These are phyloP conservation scores for Trypanosoma brucei DNA, from an alignment of 208 protist genomes.

Conservation along the genomic window DNA sequence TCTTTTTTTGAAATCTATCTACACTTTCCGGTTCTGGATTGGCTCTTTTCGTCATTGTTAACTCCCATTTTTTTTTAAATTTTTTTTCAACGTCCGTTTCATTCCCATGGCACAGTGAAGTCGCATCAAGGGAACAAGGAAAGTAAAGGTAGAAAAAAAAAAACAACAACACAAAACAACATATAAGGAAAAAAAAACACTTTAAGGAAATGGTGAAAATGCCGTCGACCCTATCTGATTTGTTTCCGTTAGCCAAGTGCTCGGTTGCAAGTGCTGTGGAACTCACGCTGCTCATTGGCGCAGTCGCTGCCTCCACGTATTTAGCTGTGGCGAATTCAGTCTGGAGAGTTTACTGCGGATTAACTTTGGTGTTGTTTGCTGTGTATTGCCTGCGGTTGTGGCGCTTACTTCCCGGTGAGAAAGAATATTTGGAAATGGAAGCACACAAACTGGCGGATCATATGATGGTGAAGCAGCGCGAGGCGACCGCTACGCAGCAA, in stretches of 20 bases:
- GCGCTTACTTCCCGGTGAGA: conserved; percentile 45
- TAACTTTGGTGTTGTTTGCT: conserved; percentile 23
- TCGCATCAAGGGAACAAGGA: too few relatives aligned
- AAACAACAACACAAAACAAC: too few relatives aligned
- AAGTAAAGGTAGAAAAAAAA: too few relatives aligned
- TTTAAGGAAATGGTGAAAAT: too few relatives aligned
- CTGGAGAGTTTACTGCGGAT: conserved; percentile 31
- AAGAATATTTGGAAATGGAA: conserved; percentile 3
- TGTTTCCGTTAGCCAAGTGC: not conserved
- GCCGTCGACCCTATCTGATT: too few relatives aligned
- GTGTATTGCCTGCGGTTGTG: conserved; percentile 41
- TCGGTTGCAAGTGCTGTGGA: conserved; percentile 7
- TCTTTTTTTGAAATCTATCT: too few relatives aligned
- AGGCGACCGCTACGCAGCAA: not conserved
- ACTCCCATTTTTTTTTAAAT: too few relatives aligned
- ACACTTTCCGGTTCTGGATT: too few relatives aligned
- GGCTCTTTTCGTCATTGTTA: too few relatives aligned
- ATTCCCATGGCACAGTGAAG: too few relatives aligned
- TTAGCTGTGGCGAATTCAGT: conserved; percentile 23
- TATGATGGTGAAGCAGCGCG: not conserved
- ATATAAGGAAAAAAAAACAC: too few relatives aligned
- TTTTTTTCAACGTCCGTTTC: too few relatives aligned
- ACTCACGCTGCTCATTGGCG: not conserved
- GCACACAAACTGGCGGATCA: conserved; percentile 13
- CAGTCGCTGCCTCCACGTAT: conserved; percentile 19